phyloP scores from a whole-genome alignment of 257 asterid genomes.

The Echium plantagineum region DNA sequence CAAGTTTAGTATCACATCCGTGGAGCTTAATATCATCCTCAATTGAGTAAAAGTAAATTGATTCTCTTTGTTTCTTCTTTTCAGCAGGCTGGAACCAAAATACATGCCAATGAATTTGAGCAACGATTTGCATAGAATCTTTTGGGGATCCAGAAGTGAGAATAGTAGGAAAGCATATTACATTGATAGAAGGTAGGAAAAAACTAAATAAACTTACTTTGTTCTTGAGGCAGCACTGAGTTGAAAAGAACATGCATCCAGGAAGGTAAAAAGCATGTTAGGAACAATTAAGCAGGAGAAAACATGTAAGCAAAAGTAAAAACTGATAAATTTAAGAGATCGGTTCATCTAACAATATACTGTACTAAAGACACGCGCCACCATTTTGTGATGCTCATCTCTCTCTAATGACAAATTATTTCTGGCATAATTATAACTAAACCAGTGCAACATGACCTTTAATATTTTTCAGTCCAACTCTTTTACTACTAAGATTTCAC shows the following conservation, averaged over 20 bases:
- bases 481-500: too few species aligned
- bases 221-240: constrained; percentile 92
- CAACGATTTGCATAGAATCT: not conserved
- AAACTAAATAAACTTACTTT: constrained; percentile 44
- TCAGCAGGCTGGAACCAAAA: too few species aligned
- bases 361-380: not conserved
- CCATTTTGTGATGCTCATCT: not conserved
- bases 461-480: too few species aligned
- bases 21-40: not conserved
- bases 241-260: constrained; percentile 34
- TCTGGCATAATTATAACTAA: not conserved
- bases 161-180: not conserved
- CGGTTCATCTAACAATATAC: not conserved
- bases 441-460: not conserved
- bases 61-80: too few species aligned
- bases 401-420: not conserved
- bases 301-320: not conserved
- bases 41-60: too few species aligned
- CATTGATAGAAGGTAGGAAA: constrained; percentile 4
- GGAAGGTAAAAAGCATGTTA: constrained; percentile 20
- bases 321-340: not conserved
- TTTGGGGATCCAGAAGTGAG: not conserved
- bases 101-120: not conserved
- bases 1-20: not conserved
- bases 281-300: constrained; percentile 10